Conservation (phyloP, 2,329 filamentous ascomycete species). For the Xylaria multiplex region DNA sequence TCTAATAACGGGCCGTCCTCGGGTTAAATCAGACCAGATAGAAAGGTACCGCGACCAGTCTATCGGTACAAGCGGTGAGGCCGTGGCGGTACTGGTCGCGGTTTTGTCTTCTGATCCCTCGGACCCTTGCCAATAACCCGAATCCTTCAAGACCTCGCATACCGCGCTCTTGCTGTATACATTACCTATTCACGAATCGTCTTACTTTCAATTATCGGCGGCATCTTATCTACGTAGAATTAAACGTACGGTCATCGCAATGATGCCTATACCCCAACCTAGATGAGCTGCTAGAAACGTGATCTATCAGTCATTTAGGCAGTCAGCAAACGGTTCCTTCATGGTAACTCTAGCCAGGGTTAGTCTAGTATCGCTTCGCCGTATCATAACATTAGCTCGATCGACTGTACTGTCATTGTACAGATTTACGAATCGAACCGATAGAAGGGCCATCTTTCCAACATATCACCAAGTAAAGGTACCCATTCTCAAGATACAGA, state of each 20-base stretch:
- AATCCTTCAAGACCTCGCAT: constrained; percentile 17
- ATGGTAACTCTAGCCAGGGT: background rate
- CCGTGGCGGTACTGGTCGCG: background rate
- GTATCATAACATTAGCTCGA: background rate
- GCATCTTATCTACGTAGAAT: background rate
- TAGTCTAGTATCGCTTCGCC: constrained; percentile 1
- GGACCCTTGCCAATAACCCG: constrained; percentile 9
- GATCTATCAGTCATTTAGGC: background rate
- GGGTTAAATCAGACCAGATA: background rate
- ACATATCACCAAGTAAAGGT: background rate
- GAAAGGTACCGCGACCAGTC: background rate
- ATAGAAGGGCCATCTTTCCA: background rate
- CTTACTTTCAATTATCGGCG: background rate
- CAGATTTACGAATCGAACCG: background rate
- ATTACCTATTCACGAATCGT: constrained; percentile 3
- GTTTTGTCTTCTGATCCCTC: background rate
- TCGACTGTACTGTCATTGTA: background rate
- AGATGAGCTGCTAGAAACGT: background rate
- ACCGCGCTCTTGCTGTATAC: background rate
- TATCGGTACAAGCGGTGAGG: background rate
- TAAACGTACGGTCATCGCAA: constrained; percentile 10
- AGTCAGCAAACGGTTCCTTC: constrained; percentile 2
- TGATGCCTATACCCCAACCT: background rate
- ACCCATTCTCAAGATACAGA: background rate
- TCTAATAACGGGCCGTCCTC: constrained; percentile 17